These are phyloP conservation scores for Tuber indicum DNA, from an alignment of 495 filamentous ascomycete genomes.

Conservation along the genomic window DNA sequence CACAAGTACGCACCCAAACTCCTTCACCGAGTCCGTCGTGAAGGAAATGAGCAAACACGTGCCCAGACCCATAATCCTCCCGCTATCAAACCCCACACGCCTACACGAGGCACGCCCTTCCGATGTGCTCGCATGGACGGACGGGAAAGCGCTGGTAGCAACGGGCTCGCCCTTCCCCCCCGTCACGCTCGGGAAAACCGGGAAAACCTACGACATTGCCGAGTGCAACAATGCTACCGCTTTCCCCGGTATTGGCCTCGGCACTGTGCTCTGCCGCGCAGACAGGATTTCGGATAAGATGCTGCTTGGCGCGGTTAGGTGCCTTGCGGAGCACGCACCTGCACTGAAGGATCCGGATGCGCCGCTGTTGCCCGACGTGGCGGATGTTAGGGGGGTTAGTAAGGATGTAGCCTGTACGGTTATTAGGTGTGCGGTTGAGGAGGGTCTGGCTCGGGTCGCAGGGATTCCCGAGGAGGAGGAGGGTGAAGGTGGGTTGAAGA, in stretches of 20 bases:
- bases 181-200: constrained; percentile 55
- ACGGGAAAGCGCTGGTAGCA: constrained; percentile 71
- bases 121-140: constrained; percentile 73
- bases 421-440: constrained; percentile 63
- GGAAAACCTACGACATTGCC: constrained; percentile 61
- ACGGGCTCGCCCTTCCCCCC: constrained; percentile 80
- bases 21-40: constrained; percentile 70
- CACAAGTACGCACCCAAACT: constrained; percentile 70
- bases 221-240: constrained; percentile 90
- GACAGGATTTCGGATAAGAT: constrained; percentile 64
- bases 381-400: constrained; percentile 66
- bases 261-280: constrained; percentile 61
- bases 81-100: constrained; percentile 77
- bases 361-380: constrained; percentile 69
- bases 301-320: constrained; percentile 71
- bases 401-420: constrained; percentile 72
- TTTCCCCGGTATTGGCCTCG: constrained; percentile 81
- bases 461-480: constrained; percentile 56
- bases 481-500: constrained; percentile 49
- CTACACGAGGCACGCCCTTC: constrained; percentile 75
- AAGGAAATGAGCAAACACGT: constrained; percentile 74
- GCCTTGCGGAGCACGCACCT: constrained; percentile 63
- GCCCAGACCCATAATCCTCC: constrained; percentile 71
- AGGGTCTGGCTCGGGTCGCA: constrained; percentile 58
- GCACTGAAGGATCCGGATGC: constrained; percentile 54